phyloP scores from a whole-genome alignment of 2,329 filamentous ascomycete species.

The Colletotrichum lupini region DNA sequence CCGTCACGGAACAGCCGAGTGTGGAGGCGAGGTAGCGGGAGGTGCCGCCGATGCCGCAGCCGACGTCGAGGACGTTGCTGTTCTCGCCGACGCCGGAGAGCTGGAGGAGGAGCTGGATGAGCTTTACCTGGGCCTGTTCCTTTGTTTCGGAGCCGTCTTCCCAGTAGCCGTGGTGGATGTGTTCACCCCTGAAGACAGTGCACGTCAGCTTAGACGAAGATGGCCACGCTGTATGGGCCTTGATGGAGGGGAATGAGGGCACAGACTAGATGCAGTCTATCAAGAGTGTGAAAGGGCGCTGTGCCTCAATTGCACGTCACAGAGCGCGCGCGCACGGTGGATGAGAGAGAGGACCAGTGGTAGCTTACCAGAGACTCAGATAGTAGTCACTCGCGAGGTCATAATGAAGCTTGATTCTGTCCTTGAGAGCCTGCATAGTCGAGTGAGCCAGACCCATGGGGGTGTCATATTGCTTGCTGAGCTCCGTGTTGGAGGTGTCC shows the following conservation, averaged over 20 bases:
- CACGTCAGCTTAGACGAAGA: conserved; percentile 6
- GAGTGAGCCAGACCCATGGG: conserved; percentile 56
- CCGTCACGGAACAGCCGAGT: conserved; percentile 64
- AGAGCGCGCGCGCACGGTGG: neutral
- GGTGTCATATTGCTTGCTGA: conserved; percentile 59
- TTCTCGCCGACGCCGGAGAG: conserved; percentile 43
- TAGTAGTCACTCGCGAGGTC: conserved; percentile 72
- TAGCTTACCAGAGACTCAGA: conserved; percentile 65
- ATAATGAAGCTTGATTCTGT: conserved; percentile 69
- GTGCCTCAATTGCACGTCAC: neutral
- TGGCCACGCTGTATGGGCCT: neutral
- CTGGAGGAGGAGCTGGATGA: conserved; percentile 66
- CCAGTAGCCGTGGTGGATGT: conserved; percentile 74
- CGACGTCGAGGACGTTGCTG: conserved; percentile 63
- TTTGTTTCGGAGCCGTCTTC: conserved; percentile 62
- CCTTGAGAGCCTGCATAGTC: conserved; percentile 63
- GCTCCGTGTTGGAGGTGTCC: conserved; percentile 43
- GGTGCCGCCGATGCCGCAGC: conserved; percentile 71
- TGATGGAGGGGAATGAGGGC: neutral
- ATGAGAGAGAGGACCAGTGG: neutral
- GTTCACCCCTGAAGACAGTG: conserved; percentile 61
- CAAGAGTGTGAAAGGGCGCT: neutral
- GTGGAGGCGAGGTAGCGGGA: conserved; percentile 64
- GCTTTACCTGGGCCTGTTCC: conserved; percentile 66
- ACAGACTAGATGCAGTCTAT: neutral